These are phyloP conservation scores for Trametes cingulata DNA, from an alignment of 768 basidiomycete genomes.

Conservation along the genomic window DNA sequence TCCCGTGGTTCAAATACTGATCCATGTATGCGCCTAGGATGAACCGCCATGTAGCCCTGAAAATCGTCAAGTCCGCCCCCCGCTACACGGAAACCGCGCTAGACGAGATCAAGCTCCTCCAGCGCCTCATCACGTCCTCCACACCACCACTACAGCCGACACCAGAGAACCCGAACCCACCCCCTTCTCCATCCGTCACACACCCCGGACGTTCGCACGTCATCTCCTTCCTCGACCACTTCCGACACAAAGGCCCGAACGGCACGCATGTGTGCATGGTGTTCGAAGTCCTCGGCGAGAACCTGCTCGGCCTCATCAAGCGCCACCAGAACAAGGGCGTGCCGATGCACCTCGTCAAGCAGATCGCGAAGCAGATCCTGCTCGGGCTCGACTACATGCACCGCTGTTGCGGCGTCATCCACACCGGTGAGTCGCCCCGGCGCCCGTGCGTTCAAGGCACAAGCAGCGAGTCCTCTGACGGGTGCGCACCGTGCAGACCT, in stretches of 20 bases:
- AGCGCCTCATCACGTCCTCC: conserved; percentile 88
- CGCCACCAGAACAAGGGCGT: conserved; percentile 98
- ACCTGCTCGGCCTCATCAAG: conserved; percentile 93
- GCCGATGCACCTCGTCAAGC: conserved; percentile 87
- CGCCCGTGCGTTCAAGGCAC: background rate
- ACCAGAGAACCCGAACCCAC: conserved; percentile 49
- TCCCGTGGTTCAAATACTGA: background rate
- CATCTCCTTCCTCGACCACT: conserved; percentile 97
- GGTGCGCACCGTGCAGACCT: conserved; percentile 59
- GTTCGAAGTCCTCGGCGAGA: conserved; percentile 97
- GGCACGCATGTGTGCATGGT: conserved; percentile 99
- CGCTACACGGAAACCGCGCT: conserved; percentile 98
- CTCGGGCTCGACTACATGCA: conserved; percentile 98
- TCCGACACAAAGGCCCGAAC: conserved; percentile 94
- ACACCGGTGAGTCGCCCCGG: conserved; percentile 63
- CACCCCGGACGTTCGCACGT: conserved; percentile 93
- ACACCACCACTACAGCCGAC: conserved; percentile 53
- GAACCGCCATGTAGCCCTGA: conserved; percentile 96
- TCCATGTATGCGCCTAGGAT: conserved; percentile 51
- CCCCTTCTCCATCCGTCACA: conserved; percentile 59
- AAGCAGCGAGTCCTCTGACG: background rate
- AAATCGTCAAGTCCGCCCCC: conserved; percentile 97
- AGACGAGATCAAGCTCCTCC: conserved; percentile 98
- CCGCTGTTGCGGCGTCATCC: conserved; percentile 94
- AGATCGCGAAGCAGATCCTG: conserved; percentile 95